Conservation (phyloP, 2,329 filamentous ascomycete species). For the Alternaria ventricosa region DNA sequence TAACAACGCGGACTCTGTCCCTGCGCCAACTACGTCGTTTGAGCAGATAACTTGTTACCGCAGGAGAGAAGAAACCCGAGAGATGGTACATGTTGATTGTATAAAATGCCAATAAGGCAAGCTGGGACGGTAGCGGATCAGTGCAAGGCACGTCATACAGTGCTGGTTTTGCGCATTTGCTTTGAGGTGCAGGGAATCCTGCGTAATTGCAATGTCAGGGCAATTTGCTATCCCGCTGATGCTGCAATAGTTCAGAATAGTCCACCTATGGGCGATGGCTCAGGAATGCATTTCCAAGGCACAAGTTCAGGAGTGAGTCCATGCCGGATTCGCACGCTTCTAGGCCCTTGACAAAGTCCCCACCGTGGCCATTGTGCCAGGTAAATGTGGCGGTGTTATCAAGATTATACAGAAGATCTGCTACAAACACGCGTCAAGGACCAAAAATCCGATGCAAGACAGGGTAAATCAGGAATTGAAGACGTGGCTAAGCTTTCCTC, state of each 20-base stretch:
- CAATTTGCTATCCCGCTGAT: slow-evolving; percentile 3
- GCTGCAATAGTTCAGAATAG: slow-evolving; percentile 1
- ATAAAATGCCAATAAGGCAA: background rate
- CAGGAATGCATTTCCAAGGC: slow-evolving; percentile 18
- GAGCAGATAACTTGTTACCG: background rate
- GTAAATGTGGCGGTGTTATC: slow-evolving; percentile 25
- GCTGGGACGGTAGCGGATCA: background rate
- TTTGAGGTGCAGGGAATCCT: background rate
- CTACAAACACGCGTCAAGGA: slow-evolving; percentile 7
- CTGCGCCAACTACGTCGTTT: background rate
- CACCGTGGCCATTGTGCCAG: slow-evolving; percentile 11
- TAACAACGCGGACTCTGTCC: background rate
- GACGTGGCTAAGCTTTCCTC: slow-evolving; percentile 31
- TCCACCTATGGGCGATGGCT: slow-evolving; percentile 15
- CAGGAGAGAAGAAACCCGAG: background rate
- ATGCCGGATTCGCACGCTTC: slow-evolving; percentile 16
- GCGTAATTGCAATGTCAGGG: slow-evolving; percentile 4
- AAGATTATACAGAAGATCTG: slow-evolving; percentile 2
- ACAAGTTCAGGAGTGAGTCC: background rate
- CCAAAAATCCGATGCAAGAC: slow-evolving; percentile 9
- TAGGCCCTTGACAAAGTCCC: slow-evolving; percentile 18
- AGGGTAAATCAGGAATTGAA: slow-evolving; percentile 30
- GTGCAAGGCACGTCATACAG: slow-evolving; percentile 6
- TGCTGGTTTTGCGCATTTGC: background rate
- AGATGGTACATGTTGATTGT: background rate